A percentile compares a stretch with the other conserved stretches of the same genome.
Evolutionary conservation across 345 rosid genomes (phyloP).

Genomic region (Boechera divaricarpa): DNA sequence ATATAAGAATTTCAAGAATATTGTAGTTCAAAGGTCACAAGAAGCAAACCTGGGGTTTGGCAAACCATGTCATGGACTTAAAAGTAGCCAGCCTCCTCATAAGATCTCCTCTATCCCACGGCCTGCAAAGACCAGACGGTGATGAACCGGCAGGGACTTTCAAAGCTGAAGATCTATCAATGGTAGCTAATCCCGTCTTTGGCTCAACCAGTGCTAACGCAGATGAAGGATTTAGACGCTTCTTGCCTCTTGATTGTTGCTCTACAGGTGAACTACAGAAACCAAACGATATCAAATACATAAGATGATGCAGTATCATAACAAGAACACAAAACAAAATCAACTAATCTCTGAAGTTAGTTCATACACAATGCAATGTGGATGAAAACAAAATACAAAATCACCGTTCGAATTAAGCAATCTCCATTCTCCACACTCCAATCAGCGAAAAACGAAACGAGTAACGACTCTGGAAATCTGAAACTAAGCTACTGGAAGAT

Average conservation of each 20-base stretch:
- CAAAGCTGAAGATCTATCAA: slow-evolving; percentile 45
- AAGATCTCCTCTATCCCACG: slow-evolving; percentile 93
- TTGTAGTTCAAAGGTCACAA: slow-evolving; percentile 1
- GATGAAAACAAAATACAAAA: not conserved
- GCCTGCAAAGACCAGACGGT: slow-evolving; percentile 71
- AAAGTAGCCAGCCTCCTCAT: slow-evolving; percentile 83
- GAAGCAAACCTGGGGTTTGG: slow-evolving; percentile 76
- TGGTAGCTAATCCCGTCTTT: slow-evolving; percentile 33
- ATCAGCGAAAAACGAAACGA: slow-evolving; percentile 6
- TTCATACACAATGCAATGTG: not conserved
- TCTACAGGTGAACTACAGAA: slow-evolving; percentile 49
- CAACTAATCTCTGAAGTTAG: not conserved
- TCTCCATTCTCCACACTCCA: slow-evolving; percentile 11
- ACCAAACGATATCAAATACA: not conserved
- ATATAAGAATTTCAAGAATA: not conserved
- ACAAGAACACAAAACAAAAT: not conserved
- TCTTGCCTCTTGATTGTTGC: slow-evolving; percentile 58
- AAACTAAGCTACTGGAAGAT: not conserved
- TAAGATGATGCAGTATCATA: not conserved
- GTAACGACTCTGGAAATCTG: not conserved
- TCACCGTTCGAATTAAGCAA: not conserved
- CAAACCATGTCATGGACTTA: slow-evolving; percentile 98
- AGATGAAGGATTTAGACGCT: slow-evolving; percentile 60
- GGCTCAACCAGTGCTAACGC: slow-evolving; percentile 63
- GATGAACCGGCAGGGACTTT: slow-evolving; percentile 40